Evolutionary conservation across 2,329 filamentous ascomycete genomes (phyloP).

Genomic region (Harringtonia lauricola): DNA sequence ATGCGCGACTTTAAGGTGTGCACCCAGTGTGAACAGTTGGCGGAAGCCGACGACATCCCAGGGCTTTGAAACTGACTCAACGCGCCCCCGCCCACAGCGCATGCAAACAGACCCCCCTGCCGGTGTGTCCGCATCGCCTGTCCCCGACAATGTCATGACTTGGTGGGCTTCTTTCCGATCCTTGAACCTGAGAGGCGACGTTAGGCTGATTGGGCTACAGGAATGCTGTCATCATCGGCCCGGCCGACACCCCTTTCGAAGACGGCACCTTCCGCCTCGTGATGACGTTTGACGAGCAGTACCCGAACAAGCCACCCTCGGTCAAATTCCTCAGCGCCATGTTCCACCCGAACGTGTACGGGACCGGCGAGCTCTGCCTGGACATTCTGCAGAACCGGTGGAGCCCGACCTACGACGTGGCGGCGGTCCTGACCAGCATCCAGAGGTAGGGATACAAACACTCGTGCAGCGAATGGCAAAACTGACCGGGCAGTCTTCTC

Average conservation of each 20-base stretch:
- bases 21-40: background rate
- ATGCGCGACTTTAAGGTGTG: constrained; percentile 98
- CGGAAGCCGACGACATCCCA: background rate
- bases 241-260: constrained; percentile 93
- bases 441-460: constrained; percentile 55
- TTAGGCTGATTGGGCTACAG: constrained; percentile 44
- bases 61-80: constrained; percentile 1
- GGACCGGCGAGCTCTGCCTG: constrained; percentile 88
- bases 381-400: constrained; percentile 97
- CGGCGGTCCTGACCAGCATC: constrained; percentile 92
- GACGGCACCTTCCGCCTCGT: constrained; percentile 95
- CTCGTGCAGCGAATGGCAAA: background rate
- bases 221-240: constrained; percentile 98
- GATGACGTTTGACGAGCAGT: constrained; percentile 99
- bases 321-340: constrained; percentile 99
- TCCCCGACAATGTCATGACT: constrained; percentile 95
- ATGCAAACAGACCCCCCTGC: constrained; percentile 99
- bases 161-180: constrained; percentile 43
- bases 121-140: constrained; percentile 89
- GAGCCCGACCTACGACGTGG: constrained; percentile 98
- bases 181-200: background rate
- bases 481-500: constrained; percentile 54
- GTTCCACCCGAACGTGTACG: constrained; percentile 99
- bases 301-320: constrained; percentile 93
- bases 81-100: constrained; percentile 51